Conservation (phyloP, 768 basidiomycete genomes). For the Tulasnella sp. region DNA sequence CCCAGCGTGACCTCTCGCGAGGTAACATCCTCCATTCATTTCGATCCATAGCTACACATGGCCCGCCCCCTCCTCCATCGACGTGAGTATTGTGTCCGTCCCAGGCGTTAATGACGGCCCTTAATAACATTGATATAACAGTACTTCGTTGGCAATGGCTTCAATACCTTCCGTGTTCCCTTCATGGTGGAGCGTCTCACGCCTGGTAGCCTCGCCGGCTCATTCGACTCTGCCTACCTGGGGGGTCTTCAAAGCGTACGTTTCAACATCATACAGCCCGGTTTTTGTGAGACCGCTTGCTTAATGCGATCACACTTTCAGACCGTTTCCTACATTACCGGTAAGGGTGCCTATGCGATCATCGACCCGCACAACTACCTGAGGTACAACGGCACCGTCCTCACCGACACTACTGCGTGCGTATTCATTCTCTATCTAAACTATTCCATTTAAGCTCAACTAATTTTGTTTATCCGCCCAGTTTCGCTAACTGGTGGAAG, state of each 20-base stretch:
- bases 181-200: slow-evolving; percentile 58
- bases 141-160: slow-evolving; percentile 26
- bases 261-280: too few species aligned
- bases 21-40: not conserved
- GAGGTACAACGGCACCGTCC: slow-evolving; percentile 53
- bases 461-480: not conserved
- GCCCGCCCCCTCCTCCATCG: slow-evolving; percentile 45
- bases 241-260: too few species aligned
- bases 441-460: not conserved
- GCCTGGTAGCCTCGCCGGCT: slow-evolving; percentile 41
- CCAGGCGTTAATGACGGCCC: not conserved
- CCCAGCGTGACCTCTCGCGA: not conserved
- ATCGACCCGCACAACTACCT: slow-evolving; percentile 61
- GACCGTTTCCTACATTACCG: slow-evolving; percentile 58
- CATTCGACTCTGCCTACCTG: too few species aligned
- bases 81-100: slow-evolving; percentile 36
- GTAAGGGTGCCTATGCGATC: slow-evolving; percentile 54
- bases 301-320: not conserved
- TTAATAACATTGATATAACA: not conserved
- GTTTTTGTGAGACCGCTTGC: too few species aligned
- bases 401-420: slow-evolving; percentile 50
- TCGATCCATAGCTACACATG: slow-evolving; percentile 44
- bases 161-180: slow-evolving; percentile 23
- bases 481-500: slow-evolving; percentile 45
- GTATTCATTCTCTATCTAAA: not conserved